phyloP scores from a whole-genome alignment of 768 basidiomycete genomes.

The Pulveroboletus ravenelii region DNA sequence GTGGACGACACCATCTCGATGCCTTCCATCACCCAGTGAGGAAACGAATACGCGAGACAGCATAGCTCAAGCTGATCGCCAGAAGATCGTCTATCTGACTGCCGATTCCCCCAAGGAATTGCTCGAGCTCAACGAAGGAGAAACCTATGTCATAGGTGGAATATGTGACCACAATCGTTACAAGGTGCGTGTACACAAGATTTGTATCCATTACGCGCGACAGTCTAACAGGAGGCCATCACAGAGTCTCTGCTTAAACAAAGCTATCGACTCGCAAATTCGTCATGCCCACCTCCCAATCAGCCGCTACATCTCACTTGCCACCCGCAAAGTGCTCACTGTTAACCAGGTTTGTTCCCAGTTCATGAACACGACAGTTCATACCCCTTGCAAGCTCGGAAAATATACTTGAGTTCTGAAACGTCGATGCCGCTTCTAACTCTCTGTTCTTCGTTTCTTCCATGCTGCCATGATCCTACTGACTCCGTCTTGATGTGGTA shows the following conservation, averaged over 20 bases:
- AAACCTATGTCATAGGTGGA: conserved; percentile 93
- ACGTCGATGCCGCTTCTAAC: background rate
- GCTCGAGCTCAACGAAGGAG: conserved; percentile 71
- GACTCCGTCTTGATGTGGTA: background rate
- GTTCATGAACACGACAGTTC: background rate
- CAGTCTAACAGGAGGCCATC: conserved; percentile 14
- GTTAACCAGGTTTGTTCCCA: conserved; percentile 72
- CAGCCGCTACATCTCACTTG: conserved; percentile 80
- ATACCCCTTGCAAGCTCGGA: conserved; percentile 1
- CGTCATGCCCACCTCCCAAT: conserved; percentile 91
- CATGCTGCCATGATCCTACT: background rate
- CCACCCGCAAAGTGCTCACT: conserved; percentile 92
- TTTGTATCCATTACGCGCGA: background rate
- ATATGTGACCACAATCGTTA: conserved; percentile 95
- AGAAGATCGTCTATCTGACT: conserved; percentile 83
- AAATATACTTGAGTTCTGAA: background rate
- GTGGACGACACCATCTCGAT: conserved; percentile 40
- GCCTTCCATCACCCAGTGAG: background rate
- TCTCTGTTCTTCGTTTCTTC: background rate
- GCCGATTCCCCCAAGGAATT: conserved; percentile 90
- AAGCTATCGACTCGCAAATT: conserved; percentile 69
- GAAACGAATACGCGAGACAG: conserved; percentile 1
- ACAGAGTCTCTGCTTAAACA: conserved; percentile 86
- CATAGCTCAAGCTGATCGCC: conserved; percentile 28
- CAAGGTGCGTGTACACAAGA: conserved; percentile 50